Percentiles rank a stretch among this genome's conserved stretches.
Evolutionary conservation across 768 basidiomycete genomes (phyloP).

Genomic region (Tulasnella sp.): DNA sequence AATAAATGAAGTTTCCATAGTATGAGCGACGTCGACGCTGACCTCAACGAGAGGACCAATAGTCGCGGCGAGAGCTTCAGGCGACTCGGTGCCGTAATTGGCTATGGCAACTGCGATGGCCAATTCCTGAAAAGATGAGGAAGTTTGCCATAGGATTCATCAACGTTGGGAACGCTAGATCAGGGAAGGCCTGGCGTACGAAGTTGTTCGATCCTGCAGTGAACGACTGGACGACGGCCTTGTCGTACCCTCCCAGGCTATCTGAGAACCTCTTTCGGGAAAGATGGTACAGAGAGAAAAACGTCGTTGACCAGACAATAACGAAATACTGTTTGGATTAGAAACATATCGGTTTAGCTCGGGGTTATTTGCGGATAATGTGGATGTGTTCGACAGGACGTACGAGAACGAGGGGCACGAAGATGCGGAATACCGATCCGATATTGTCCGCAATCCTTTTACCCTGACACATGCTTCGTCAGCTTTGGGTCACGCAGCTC

Average conservation of each 20-base stretch:
- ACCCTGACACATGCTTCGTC: constrained; percentile 39
- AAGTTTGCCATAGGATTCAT: neutral
- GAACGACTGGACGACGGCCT: constrained; percentile 73
- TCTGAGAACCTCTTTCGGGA: constrained; percentile 41
- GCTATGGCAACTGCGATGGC: constrained; percentile 80
- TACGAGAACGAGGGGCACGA: constrained; percentile 66
- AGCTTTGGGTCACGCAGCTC: too few species aligned
- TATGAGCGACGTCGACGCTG: neutral
- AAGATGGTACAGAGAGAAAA: constrained; percentile 54
- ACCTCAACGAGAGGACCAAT: constrained; percentile 77
- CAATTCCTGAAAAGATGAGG: constrained; percentile 51
- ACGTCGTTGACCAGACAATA: constrained; percentile 68
- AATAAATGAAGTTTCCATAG: too few species aligned
- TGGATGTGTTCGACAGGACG: neutral
- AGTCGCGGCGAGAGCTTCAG: constrained; percentile 77
- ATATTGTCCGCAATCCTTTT: constrained; percentile 70
- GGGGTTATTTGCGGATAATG: neutral
- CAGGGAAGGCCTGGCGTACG: constrained; percentile 41
- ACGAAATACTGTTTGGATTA: constrained; percentile 52
- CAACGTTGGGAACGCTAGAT: neutral
- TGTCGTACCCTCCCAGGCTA: constrained; percentile 53
- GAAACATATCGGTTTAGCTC: neutral
- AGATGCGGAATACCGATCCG: constrained; percentile 72
- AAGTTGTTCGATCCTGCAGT: constrained; percentile 79
- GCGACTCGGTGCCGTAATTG: constrained; percentile 70